Percentiles rank a stretch among this genome's conserved stretches.
These are phyloP conservation scores for Lonicera japonica DNA, from an alignment of 129 eudicot genomes.

Conservation along the genomic window DNA sequence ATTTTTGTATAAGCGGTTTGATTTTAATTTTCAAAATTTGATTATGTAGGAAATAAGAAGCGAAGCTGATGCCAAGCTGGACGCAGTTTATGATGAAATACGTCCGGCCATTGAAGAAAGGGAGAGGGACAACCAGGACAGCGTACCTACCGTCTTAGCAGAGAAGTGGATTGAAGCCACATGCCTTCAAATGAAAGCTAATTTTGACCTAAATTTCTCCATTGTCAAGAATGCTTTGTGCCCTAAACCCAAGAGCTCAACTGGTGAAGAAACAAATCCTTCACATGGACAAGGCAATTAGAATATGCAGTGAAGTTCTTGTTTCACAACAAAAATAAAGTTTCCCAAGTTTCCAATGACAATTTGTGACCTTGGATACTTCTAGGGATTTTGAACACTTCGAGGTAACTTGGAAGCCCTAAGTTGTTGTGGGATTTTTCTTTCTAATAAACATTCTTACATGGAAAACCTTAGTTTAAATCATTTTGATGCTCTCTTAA, in stretches of 20 bases:
- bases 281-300: conserved; percentile 1
- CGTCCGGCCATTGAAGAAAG: conserved; percentile 84
- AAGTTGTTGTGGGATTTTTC: too few relatives aligned
- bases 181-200: conserved; percentile 58
- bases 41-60: conserved; percentile 49
- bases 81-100: conserved; percentile 61
- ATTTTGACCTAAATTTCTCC: conserved; percentile 47
- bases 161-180: conserved; percentile 83
- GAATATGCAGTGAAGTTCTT: too few relatives aligned
- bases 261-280: conserved; percentile 15
- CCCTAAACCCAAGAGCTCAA: conserved; percentile 20
- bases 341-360: neutral
- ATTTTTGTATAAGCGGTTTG: too few relatives aligned
- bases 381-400: too few relatives aligned
- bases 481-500: too few relatives aligned
- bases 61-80: conserved; percentile 48
- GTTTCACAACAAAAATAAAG: too few relatives aligned
- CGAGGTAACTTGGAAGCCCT: too few relatives aligned
- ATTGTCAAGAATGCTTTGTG: conserved; percentile 55
- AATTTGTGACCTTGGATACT: too few relatives aligned
- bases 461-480: too few relatives aligned
- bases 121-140: conserved; percentile 77
- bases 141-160: conserved; percentile 57
- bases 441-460: too few relatives aligned
- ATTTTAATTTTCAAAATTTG: neutral